phyloP scores from a whole-genome alignment of 768 basidiomycete genomes.

The Lyophyllum semitale region DNA sequence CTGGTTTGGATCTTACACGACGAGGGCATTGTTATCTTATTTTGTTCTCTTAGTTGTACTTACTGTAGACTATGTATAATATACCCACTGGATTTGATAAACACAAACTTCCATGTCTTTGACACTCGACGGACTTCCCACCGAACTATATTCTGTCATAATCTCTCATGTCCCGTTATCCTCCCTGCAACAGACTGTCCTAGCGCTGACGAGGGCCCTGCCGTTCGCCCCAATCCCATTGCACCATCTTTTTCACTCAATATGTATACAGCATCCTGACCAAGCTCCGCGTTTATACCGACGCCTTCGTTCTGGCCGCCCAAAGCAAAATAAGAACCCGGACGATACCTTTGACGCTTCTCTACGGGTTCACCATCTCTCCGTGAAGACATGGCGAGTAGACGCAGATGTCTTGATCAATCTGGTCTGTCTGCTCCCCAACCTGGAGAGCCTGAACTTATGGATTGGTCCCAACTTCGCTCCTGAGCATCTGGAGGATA shows the following conservation, averaged over 20 bases:
- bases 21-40: neutral
- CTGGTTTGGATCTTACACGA: conserved; percentile 7
- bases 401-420: conserved; percentile 79
- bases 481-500: conserved; percentile 79
- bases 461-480: conserved; percentile 80
- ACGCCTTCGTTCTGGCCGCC: conserved; percentile 43
- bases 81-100: neutral
- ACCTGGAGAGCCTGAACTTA: conserved; percentile 51
- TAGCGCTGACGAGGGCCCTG: conserved; percentile 64
- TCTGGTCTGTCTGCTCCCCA: conserved; percentile 58
- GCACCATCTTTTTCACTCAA: conserved; percentile 56
- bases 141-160: conserved; percentile 67
- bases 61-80: conserved; percentile 2
- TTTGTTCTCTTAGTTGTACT: neutral
- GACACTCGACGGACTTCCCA: conserved; percentile 46
- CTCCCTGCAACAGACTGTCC: conserved; percentile 50
- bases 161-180: conserved; percentile 49
- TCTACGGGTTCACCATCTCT: conserved; percentile 49
- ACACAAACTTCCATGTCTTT: conserved; percentile 6
- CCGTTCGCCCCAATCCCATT: conserved; percentile 60
- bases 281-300: conserved; percentile 61
- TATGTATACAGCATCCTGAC: conserved; percentile 50
- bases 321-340: neutral
- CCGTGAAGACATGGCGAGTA: conserved; percentile 63
- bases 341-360: conserved; percentile 22